Evolutionary conservation across 2,329 filamentous ascomycete species (phyloP).

Genomic region (Epichloe gansuensis): DNA sequence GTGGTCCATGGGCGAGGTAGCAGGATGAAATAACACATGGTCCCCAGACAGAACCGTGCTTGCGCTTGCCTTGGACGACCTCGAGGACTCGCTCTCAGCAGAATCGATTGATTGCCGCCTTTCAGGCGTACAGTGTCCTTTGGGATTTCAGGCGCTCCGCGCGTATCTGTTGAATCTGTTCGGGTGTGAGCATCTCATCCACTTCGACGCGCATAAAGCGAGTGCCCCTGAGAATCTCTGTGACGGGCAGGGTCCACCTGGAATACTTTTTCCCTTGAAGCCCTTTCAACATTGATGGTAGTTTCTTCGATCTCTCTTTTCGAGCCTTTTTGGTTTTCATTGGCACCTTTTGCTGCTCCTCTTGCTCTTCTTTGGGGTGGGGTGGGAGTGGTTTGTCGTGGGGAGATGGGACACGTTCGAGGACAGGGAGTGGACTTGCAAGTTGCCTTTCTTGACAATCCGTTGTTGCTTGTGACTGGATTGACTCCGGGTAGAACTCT

Average conservation of each 20-base stretch:
- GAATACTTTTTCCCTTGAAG: slow-evolving; percentile 14
- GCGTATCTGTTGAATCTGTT: not conserved
- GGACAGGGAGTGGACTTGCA: not conserved
- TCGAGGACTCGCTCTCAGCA: not conserved
- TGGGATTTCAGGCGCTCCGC: not conserved
- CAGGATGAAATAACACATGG: not conserved
- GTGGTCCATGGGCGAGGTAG: not conserved
- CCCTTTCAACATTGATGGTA: not conserved
- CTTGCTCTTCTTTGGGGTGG: slow-evolving; percentile 12
- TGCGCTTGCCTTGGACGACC: not conserved
- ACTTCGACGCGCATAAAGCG: slow-evolving; percentile 44
- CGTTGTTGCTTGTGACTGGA: not conserved
- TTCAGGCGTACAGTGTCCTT: not conserved
- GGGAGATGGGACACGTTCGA: not conserved
- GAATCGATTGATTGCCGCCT: slow-evolving; percentile 2
- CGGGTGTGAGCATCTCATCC: slow-evolving; percentile 35
- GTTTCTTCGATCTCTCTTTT: not conserved
- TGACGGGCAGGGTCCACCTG: slow-evolving; percentile 42
- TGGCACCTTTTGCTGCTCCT: too few relatives aligned
- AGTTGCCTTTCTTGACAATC: not conserved
- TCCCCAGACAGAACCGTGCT: not conserved
- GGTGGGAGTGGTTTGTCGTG: slow-evolving; percentile 4
- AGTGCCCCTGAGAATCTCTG: slow-evolving; percentile 42
- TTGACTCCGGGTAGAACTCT: not conserved
- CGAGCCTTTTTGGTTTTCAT: not conserved